Evolutionary conservation across 2,329 filamentous ascomycete species (phyloP).

Genomic region (Davidsoniella eucalypti): DNA sequence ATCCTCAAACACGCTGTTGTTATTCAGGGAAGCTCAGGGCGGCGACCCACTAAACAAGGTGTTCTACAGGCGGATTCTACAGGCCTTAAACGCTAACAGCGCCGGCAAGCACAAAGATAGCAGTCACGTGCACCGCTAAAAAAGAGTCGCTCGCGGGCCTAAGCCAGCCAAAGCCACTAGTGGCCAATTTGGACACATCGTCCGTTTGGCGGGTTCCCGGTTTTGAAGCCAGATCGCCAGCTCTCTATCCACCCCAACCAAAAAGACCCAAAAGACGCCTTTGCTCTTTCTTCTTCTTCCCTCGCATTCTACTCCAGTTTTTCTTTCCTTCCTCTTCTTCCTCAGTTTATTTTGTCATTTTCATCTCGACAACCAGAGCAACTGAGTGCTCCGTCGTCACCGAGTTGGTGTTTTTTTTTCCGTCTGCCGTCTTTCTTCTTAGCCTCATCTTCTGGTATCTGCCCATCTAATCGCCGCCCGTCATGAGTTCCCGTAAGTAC

Average conservation of each 20-base stretch:
- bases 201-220: conserved; percentile 20
- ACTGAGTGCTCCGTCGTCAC: conserved; percentile 12
- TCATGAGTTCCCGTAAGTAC: conserved; percentile 39
- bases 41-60: too few relatives aligned
- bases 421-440: conserved; percentile 18
- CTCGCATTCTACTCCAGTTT: not conserved
- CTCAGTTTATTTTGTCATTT: conserved; percentile 7
- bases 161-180: not conserved
- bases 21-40: too few relatives aligned
- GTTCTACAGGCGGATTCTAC: not conserved
- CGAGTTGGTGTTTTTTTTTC: conserved; percentile 16
- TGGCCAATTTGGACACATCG: conserved; percentile 25
- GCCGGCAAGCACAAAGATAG: not conserved
- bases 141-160: not conserved
- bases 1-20: too few relatives aligned
- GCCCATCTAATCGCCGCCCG: conserved; percentile 20
- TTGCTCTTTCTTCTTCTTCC: conserved; percentile 15
- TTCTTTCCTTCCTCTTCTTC: conserved; percentile 10
- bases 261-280: conserved; percentile 20
- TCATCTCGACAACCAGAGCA: conserved; percentile 12
- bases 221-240: conserved; percentile 29
- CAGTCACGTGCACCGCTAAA: not conserved
- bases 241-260: conserved; percentile 17
- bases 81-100: not conserved
- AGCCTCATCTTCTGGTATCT: conserved; percentile 20